Conservation (phyloP, 1,139 yeast genomes). For the Zygoascus sp. region DNA sequence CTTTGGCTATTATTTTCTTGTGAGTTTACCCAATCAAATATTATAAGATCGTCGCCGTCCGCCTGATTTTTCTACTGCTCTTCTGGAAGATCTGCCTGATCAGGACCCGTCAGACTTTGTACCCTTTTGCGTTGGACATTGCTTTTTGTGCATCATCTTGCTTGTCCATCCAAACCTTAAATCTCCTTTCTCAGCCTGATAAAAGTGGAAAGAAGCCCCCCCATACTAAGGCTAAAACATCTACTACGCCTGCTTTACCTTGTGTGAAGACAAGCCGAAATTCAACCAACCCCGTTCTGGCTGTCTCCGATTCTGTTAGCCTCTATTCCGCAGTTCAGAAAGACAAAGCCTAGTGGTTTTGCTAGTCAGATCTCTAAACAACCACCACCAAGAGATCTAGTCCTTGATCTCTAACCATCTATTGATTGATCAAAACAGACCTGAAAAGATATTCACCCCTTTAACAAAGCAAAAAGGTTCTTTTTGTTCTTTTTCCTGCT, state of each 20-base stretch:
- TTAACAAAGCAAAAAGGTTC: no score
- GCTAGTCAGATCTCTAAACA: neutral
- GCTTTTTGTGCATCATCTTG: neutral
- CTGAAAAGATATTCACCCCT: no score
- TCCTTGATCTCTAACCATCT: no score
- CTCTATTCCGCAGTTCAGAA: neutral
- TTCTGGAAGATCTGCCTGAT: neutral
- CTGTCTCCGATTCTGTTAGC: no score
- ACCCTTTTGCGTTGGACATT: neutral
- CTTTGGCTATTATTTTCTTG: neutral
- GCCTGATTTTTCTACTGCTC: neutral
- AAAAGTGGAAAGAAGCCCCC: neutral
- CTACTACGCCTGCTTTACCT: neutral
- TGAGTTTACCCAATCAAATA: neutral
- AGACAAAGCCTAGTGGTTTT: neutral
- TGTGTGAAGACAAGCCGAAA: neutral
- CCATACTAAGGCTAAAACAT: slow-evolving; percentile 3
- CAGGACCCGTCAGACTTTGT: neutral
- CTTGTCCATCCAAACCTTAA: neutral
- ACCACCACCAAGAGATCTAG: no score
- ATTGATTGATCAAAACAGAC: no score
- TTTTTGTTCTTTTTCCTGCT: no score
- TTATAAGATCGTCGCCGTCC: neutral
- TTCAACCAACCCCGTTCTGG: no score
- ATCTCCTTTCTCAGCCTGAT: neutral